These are phyloP conservation scores for Pisolithus orientalis DNA, from an alignment of 768 basidiomycete species.

Conservation along the genomic window DNA sequence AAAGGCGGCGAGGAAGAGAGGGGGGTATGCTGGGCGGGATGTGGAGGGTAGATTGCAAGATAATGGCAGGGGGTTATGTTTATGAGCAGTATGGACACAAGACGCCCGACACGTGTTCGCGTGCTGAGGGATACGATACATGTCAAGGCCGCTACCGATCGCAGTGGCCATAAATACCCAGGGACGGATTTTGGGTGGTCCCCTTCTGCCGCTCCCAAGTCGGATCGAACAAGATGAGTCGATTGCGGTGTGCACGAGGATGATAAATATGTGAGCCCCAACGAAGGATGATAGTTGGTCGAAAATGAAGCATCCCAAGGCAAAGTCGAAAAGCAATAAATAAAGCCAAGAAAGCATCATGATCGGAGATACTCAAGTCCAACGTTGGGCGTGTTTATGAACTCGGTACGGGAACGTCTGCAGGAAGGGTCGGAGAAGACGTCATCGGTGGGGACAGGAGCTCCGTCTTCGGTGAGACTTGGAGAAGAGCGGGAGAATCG, in stretches of 20 bases:
- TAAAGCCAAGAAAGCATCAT: constrained; percentile 17
- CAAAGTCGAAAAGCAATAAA: constrained; percentile 25
- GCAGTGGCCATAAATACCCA: constrained; percentile 7
- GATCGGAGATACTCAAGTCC: background rate
- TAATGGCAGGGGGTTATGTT: constrained; percentile 9
- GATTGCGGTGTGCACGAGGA: constrained; percentile 3
- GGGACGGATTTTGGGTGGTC: constrained; percentile 14
- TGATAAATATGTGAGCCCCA: constrained; percentile 28
- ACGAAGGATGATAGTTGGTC: constrained; percentile 8
- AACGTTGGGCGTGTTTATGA: constrained; percentile 7
- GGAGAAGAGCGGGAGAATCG: constrained; percentile 19
- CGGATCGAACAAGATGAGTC: constrained; percentile 15
- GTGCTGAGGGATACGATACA: constrained; percentile 24
- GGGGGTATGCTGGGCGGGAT: constrained; percentile 1
- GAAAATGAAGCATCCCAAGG: constrained; percentile 7
- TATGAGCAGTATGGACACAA: constrained; percentile 24
- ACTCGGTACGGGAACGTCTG: constrained; percentile 12
- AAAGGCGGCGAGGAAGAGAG: background rate
- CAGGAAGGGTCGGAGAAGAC: constrained; percentile 15
- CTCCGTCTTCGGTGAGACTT: constrained; percentile 23
- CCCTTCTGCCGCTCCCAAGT: constrained; percentile 12
- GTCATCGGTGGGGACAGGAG: constrained; percentile 21
- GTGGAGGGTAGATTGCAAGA: background rate
- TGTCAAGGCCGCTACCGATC: constrained; percentile 19
- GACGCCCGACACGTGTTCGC: constrained; percentile 3